Evolutionary conservation across 108 stramenopile species (phyloP).

Genomic region (Nitzschia sp.): DNA sequence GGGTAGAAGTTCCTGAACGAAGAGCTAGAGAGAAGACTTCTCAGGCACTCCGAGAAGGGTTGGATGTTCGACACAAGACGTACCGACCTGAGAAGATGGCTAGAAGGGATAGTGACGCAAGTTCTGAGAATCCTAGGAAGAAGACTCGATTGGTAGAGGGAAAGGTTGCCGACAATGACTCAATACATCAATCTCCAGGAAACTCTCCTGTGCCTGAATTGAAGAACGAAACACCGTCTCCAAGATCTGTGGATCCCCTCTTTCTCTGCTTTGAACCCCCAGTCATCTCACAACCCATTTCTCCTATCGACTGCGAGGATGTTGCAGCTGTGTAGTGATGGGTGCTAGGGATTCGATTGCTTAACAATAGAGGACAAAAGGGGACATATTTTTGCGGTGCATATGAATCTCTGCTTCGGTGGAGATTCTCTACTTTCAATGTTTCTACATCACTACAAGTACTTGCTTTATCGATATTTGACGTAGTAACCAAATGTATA

Average conservation of each 20-base stretch:
- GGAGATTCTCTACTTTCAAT: too few species aligned
- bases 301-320: not conserved
- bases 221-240: slow-evolving; percentile 4
- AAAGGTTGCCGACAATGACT: slow-evolving; percentile 1
- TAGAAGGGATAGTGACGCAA: slow-evolving; percentile 15
- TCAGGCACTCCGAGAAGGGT: slow-evolving; percentile 72
- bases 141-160: slow-evolving; percentile 26
- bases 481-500: too few species aligned
- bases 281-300: not conserved
- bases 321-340: not conserved
- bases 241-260: not conserved
- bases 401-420: too few species aligned
- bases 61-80: slow-evolving; percentile 49
- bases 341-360: not conserved
- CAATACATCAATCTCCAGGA: slow-evolving; percentile 10
- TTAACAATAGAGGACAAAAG: too few species aligned
- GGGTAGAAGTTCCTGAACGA: slow-evolving; percentile 59
- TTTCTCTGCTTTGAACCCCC: slow-evolving; percentile 4
- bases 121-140: slow-evolving; percentile 19
- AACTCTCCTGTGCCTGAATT: slow-evolving; percentile 5
- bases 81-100: slow-evolving; percentile 34
- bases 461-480: too few species aligned
- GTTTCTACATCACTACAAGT: too few species aligned
- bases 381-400: too few species aligned
- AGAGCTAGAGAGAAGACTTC: slow-evolving; percentile 70